Percentiles rank a stretch among this genome's conserved stretches.
phyloP scores from a whole-genome alignment of 1,139 yeast species.

The Trichomonascaceae sp. region DNA sequence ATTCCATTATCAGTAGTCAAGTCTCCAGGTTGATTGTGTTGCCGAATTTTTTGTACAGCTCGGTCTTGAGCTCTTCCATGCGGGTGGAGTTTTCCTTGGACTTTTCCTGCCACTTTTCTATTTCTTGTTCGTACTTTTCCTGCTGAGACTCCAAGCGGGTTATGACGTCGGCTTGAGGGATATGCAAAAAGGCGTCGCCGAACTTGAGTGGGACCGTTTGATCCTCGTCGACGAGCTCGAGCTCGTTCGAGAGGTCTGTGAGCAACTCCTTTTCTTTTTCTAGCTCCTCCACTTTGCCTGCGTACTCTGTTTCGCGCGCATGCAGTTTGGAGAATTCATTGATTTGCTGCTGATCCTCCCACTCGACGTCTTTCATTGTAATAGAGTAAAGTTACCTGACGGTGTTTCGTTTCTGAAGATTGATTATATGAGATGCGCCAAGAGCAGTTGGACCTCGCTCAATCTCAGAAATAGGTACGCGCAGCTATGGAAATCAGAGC shows the following conservation, averaged over 20 bases:
- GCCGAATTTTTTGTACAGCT: slow-evolving; percentile 83
- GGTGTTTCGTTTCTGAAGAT: too few relatives aligned
- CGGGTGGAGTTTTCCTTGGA: slow-evolving; percentile 41
- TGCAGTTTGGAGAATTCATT: slow-evolving; percentile 79
- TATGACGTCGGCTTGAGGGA: slow-evolving; percentile 54
- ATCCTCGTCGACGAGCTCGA: slow-evolving; percentile 76
- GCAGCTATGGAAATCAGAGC: too few relatives aligned
- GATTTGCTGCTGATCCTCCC: slow-evolving; percentile 83
- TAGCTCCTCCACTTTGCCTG: slow-evolving; percentile 36
- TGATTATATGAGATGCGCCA: too few relatives aligned
- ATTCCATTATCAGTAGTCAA: neutral
- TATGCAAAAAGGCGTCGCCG: slow-evolving; percentile 65
- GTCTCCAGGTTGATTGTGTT: slow-evolving; percentile 70
- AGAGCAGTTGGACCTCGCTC: too few relatives aligned
- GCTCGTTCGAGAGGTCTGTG: slow-evolving; percentile 74
- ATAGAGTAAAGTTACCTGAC: too few relatives aligned
- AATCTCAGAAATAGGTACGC: too few relatives aligned
- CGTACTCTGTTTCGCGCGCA: slow-evolving; percentile 47
- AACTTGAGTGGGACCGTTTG: slow-evolving; percentile 43
- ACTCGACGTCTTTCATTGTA: slow-evolving; percentile 63
- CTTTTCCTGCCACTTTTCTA: slow-evolving; percentile 34
- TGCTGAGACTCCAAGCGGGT: slow-evolving; percentile 51
- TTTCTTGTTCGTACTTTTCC: slow-evolving; percentile 36
- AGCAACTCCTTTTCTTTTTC: slow-evolving; percentile 72
- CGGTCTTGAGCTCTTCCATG: slow-evolving; percentile 49